These are phyloP conservation scores for Xylaria sp. DNA, from an alignment of 2,329 filamentous ascomycete species.

Conservation along the genomic window DNA sequence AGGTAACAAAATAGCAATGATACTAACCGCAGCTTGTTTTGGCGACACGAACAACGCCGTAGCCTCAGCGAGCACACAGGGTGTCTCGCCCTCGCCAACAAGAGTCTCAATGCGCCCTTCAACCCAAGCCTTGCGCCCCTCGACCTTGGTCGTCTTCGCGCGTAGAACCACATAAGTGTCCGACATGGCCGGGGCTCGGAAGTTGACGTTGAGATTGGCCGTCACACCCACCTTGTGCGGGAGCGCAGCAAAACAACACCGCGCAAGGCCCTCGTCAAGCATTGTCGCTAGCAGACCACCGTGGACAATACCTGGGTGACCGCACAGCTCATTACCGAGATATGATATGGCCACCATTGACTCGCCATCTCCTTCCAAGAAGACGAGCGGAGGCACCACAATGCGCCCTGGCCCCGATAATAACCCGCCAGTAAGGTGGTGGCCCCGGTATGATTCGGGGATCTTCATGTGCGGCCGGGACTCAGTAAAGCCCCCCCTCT, in stretches of 20 bases:
- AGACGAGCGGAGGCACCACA: conserved; percentile 79
- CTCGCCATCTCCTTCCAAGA: conserved; percentile 73
- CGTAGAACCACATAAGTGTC: conserved; percentile 77
- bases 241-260: conserved; percentile 86
- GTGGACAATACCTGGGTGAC: conserved; percentile 89
- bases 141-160: conserved; percentile 81
- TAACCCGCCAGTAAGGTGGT: conserved; percentile 83
- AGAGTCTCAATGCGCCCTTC: conserved; percentile 85
- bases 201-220: conserved; percentile 82
- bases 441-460: conserved; percentile 68
- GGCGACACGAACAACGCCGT: conserved; percentile 89
- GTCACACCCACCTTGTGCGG: conserved; percentile 87
- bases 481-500: conserved; percentile 70
- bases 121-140: conserved; percentile 95
- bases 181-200: conserved; percentile 79
- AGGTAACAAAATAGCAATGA: conserved; percentile 52
- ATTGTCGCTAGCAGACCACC: conserved; percentile 91
- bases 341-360: conserved; percentile 75
- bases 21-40: conserved; percentile 75
- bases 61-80: conserved; percentile 77
- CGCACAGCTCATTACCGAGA: conserved; percentile 80
- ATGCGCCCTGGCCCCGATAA: conserved; percentile 77
- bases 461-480: conserved; percentile 88
- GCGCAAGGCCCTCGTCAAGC: conserved; percentile 85
- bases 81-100: conserved; percentile 64